These are phyloP conservation scores for Elaeagnus macrophylla DNA, from an alignment of 306 rosid genomes.

Conservation along the genomic window DNA sequence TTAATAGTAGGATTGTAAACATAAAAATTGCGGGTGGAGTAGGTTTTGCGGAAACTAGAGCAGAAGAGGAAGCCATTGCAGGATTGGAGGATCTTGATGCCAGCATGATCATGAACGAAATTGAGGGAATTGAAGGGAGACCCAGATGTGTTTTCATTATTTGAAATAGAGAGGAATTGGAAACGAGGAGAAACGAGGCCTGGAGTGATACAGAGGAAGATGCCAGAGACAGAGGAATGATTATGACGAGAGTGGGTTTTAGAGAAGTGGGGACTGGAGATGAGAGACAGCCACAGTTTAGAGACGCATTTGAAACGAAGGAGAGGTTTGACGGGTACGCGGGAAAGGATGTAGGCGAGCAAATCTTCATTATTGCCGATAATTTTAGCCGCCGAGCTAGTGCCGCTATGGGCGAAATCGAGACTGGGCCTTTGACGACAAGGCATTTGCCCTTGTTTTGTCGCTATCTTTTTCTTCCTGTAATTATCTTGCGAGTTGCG, in stretches of 20 bases:
- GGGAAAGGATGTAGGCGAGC: conserved; percentile 11
- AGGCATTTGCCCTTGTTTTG: too few relatives aligned
- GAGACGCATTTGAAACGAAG: conserved; percentile 24
- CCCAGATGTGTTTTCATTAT: not conserved
- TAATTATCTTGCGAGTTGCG: too few relatives aligned
- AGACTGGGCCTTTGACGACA: too few relatives aligned
- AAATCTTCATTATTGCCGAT: conserved; percentile 7
- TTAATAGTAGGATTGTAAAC: conserved; percentile 19
- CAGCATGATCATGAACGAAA: conserved; percentile 6
- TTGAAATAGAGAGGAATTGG: not conserved
- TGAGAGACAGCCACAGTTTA: conserved; percentile 13
- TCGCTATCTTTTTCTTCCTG: too few relatives aligned
- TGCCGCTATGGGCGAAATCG: too few relatives aligned
- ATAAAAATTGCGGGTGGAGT: conserved; percentile 4
- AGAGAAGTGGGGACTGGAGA: conserved; percentile 13
- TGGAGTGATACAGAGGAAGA: conserved; percentile 8
- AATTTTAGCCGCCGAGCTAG: conserved; percentile 3
- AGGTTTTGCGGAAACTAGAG: not conserved
- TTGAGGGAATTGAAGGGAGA: conserved; percentile 7
- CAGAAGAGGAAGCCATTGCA: conserved; percentile 17
- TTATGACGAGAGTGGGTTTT: conserved; percentile 2
- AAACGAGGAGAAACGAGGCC: not conserved
- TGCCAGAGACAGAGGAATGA: conserved; percentile 8
- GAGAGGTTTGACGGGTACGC: conserved; percentile 16
- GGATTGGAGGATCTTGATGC: conserved; percentile 15